Base-by-base conservation (phyloP, 1,284 basidiomycete genomes). In the Ustilago lituana region DNA sequence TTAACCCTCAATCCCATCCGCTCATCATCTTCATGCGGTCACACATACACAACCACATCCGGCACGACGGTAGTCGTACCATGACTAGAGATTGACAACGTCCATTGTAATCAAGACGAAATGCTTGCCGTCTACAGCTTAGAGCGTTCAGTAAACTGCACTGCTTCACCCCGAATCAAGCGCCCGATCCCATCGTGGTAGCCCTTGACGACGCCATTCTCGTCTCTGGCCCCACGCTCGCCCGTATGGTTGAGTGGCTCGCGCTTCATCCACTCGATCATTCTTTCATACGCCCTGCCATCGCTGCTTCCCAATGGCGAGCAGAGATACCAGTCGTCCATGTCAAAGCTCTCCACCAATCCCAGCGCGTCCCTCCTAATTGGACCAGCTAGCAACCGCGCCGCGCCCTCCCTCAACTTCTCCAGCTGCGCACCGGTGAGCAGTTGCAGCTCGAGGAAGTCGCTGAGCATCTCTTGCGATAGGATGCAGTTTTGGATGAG, bases 261-360 rank as follows among this genome's bases (percentile, higher is more conserved):
- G n/a, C 50, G 48, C 49, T 69, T 69, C 73, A 77, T 75, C 65
- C 73, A 77, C 26, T 73, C 73, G n/a, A 77, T 57, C 68, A 76
- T 72, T 12, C 74, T 46, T 39, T 76, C 64, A 46, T 76, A 76
- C 1, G 69, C 74, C 2, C 74, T 39, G 1, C 73, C 74, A 37
- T 75, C 73, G 35, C 61, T 73, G 45, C 55, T 59, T 11, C 66
- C 74, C 23, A 77, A 46, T 4, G 74, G 73, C 22, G 62, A 66
- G 53, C 66, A 75, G 12, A 77, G 64, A 40, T 77, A 77, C 73
- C 73, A 74, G 40, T 77, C 74, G 47, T 75, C 71, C 60, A 75
- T 61, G 53, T 77, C 74, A 26, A 67, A 71, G 38, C 66, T 69
- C 51, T 77, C 74, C 6, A 63, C 69, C 38, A 77, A 49, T 4